Conservation (phyloP, 805 yeast species). For the Metschnikowia corniflorae region DNA sequence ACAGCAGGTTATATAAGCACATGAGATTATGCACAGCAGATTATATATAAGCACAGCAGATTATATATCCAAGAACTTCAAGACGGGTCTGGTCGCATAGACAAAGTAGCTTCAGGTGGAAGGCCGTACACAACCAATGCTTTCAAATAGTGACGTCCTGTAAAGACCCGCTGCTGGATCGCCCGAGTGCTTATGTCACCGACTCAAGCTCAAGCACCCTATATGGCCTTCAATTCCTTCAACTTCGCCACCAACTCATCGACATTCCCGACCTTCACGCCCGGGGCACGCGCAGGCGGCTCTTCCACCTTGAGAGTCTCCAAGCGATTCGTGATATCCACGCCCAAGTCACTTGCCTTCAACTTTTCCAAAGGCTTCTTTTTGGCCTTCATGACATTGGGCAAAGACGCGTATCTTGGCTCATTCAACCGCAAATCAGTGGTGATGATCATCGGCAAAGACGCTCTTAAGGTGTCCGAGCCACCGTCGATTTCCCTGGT, state of each 20-base stretch:
- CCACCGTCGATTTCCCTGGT: slow-evolving; percentile 97
- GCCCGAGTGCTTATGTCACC: too few species aligned
- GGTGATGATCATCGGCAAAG: slow-evolving; percentile 81
- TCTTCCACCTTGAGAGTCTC: slow-evolving; percentile 74
- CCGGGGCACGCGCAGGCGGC: slow-evolving; percentile 80
- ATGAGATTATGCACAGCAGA: too few species aligned
- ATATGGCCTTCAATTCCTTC: slow-evolving; percentile 71
- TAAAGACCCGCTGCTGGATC: too few species aligned
- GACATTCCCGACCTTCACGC: slow-evolving; percentile 73
- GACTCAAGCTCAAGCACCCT: too few species aligned
- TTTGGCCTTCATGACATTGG: slow-evolving; percentile 97
- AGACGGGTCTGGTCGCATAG: too few species aligned
- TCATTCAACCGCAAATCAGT: slow-evolving; percentile 92
- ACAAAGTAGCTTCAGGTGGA: too few species aligned
- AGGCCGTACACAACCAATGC: too few species aligned
- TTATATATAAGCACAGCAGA: too few species aligned
- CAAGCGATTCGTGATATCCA: slow-evolving; percentile 60
- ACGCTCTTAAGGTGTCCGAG: slow-evolving; percentile 71
- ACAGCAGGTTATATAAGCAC: too few species aligned
- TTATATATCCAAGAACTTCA: too few species aligned
- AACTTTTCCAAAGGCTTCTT: slow-evolving; percentile 82
- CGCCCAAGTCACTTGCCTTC: slow-evolving; percentile 63
- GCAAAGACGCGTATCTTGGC: slow-evolving; percentile 94
- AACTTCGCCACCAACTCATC: slow-evolving; percentile 79
- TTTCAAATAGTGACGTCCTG: too few species aligned